Evolutionary conservation across 768 basidiomycete species (phyloP).

Genomic region (Phylloporus scabripes): DNA sequence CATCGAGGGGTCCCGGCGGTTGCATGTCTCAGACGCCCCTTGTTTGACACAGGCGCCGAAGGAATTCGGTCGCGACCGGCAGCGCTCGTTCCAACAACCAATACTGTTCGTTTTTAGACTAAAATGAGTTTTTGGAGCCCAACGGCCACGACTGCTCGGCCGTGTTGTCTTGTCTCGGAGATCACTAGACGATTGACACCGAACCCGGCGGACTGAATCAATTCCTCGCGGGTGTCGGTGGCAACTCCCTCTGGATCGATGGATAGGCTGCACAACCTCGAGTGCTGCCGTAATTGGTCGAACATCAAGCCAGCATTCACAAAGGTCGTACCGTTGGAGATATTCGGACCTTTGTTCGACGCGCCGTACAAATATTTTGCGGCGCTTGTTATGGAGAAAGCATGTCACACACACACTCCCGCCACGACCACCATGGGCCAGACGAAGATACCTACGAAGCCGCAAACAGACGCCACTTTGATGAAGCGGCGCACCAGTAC

Average conservation of each 20-base stretch:
- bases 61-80: not conserved
- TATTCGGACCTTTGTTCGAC: not conserved
- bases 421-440: not conserved
- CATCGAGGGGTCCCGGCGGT: slow-evolving; percentile 1
- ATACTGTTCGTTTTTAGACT: slow-evolving; percentile 9
- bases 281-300: too few species aligned
- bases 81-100: not conserved
- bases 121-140: not conserved
- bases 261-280: too few species aligned
- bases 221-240: too few species aligned
- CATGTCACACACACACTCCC: not conserved
- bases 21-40: slow-evolving; percentile 4
- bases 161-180: slow-evolving; percentile 3
- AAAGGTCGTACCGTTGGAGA: too few species aligned
- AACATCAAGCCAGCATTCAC: too few species aligned
- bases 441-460: slow-evolving; percentile 12
- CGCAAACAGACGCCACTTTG: slow-evolving; percentile 25
- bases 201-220: not conserved
- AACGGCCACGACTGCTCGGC: not conserved
- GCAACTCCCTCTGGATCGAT: too few species aligned
- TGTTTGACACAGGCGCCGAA: not conserved
- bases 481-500: slow-evolving; percentile 22
- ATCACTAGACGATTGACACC: not conserved
- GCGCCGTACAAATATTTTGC: not conserved
- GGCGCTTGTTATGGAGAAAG: not conserved